Percentiles rank a stretch among this genome's conserved stretches.
Evolutionary conservation across 257 asterid genomes (phyloP).

Genomic region (Primulina tabacum): DNA sequence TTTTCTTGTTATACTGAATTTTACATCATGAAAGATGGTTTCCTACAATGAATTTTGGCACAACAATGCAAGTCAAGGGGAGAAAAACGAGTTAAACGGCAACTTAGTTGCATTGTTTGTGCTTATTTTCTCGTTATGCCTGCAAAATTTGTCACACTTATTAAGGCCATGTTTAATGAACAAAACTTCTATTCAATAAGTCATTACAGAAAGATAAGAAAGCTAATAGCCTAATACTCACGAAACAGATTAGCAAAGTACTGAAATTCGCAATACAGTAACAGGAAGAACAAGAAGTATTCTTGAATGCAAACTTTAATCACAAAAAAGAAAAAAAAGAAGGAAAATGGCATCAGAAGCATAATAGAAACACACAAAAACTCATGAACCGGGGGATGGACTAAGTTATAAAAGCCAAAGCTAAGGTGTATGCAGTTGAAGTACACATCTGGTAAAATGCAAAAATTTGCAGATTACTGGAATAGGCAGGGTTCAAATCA

Average conservation of each 20-base stretch:
- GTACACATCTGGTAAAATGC: background rate
- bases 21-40: background rate
- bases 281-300: background rate
- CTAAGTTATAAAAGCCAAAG: background rate
- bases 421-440: background rate
- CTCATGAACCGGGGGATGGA: background rate
- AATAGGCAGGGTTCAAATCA: background rate
- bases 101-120: no score
- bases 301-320: background rate
- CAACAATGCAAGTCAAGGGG: no score
- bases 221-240: no score
- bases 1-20: constrained; percentile 2
- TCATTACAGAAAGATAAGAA: no score
- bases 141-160: no score
- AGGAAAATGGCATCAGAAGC: background rate
- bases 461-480: background rate
- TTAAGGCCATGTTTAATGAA: background rate
- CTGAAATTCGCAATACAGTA: background rate
- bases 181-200: background rate
- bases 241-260: background rate
- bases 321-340: background rate
- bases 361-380: background rate
- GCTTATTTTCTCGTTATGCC: background rate
- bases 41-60: background rate
- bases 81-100: no score